Conservation (phyloP, 129 eudicot genomes). For the Apium graveolens region DNA sequence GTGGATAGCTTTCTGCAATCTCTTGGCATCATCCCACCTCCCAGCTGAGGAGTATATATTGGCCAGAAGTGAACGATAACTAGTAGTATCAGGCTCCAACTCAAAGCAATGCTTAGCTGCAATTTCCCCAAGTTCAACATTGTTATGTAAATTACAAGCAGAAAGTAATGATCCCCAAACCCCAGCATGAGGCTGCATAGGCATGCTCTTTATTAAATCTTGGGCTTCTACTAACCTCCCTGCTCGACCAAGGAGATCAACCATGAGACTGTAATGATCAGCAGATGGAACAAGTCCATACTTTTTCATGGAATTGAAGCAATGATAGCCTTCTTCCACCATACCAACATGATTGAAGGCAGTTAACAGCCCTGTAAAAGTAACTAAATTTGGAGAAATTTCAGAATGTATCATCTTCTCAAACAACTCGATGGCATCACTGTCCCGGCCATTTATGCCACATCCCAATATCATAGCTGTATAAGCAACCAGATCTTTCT, state of each 20-base stretch:
- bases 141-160: slow-evolving; percentile 47
- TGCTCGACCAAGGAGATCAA: slow-evolving; percentile 47
- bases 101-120: slow-evolving; percentile 42
- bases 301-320: slow-evolving; percentile 37
- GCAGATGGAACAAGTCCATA: slow-evolving; percentile 36
- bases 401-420: slow-evolving; percentile 32
- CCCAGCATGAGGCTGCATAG: slow-evolving; percentile 47
- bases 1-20: slow-evolving; percentile 26
- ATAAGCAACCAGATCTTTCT: slow-evolving; percentile 50
- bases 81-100: slow-evolving; percentile 36
- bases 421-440: slow-evolving; percentile 33
- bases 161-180: slow-evolving; percentile 62
- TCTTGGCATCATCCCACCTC: slow-evolving; percentile 51
- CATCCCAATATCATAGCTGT: slow-evolving; percentile 61
- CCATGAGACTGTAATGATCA: slow-evolving; percentile 58
- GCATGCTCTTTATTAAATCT: slow-evolving; percentile 51
- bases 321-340: slow-evolving; percentile 47
- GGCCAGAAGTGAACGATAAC: slow-evolving; percentile 46
- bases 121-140: slow-evolving; percentile 49
- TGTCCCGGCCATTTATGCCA: slow-evolving; percentile 43
- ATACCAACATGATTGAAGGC: slow-evolving; percentile 51
- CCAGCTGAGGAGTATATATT: slow-evolving; percentile 41
- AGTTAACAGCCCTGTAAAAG: slow-evolving; percentile 46
- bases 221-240: slow-evolving; percentile 47
- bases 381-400: slow-evolving; percentile 36